Conservation (phyloP, 1,284 basidiomycete genomes). For the Moesziomyces sp. region DNA sequence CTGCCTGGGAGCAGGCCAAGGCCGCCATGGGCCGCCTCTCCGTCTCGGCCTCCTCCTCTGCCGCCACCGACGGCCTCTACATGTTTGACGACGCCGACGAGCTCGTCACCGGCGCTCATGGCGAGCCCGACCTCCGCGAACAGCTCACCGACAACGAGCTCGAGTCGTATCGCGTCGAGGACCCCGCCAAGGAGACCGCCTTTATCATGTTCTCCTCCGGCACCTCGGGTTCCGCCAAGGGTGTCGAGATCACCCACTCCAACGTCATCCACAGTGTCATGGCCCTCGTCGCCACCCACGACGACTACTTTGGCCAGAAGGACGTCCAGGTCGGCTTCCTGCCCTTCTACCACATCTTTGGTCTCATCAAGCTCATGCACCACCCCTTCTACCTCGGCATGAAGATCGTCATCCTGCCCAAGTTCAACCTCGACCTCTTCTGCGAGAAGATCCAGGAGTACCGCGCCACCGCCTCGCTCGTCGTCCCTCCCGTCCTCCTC, state of each 20-base stretch:
- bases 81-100: constrained; percentile 57
- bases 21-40: constrained; percentile 22
- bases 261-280: constrained; percentile 58
- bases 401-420: constrained; percentile 77
- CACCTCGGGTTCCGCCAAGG: constrained; percentile 64
- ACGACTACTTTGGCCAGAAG: constrained; percentile 48
- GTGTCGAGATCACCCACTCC: constrained; percentile 62
- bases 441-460: constrained; percentile 77
- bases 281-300: constrained; percentile 37
- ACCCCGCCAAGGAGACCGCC: constrained; percentile 44
- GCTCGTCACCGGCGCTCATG: constrained; percentile 23
- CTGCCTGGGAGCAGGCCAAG: constrained; percentile 49
- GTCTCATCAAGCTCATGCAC: constrained; percentile 74
- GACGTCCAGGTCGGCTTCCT: constrained; percentile 57
- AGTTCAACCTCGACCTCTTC: constrained; percentile 79
- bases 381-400: constrained; percentile 75
- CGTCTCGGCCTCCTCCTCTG: constrained; percentile 5
- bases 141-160: constrained; percentile 41
- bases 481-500: constrained; percentile 87
- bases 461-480: constrained; percentile 74
- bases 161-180: constrained; percentile 40
- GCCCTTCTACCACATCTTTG: constrained; percentile 66
- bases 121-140: constrained; percentile 51
- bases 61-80: constrained; percentile 43
- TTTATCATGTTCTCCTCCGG: constrained; percentile 63